A percentile compares a stretch with the other conserved stretches of the same genome.
These are phyloP conservation scores for Erucastrum elatum DNA, from an alignment of 345 rosid genomes.

Conservation along the genomic window DNA sequence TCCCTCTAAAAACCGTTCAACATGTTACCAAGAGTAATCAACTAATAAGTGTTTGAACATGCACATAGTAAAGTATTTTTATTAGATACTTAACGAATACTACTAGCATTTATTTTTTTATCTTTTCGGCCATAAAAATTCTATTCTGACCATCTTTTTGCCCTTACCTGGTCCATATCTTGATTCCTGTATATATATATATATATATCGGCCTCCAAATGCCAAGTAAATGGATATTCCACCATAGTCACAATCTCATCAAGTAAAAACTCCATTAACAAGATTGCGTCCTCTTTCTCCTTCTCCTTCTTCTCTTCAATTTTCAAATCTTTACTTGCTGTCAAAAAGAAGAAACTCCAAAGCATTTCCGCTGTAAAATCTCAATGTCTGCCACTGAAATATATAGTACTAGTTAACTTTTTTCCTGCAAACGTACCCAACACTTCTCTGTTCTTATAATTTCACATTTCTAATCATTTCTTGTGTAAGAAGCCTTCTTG, in stretches of 20 bases:
- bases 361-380: constrained; percentile 39
- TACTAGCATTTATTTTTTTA: constrained; percentile 20
- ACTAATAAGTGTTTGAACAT: neutral
- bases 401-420: constrained; percentile 9
- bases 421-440: constrained; percentile 31
- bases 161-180: constrained; percentile 52
- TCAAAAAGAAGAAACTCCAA: constrained; percentile 19
- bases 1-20: neutral
- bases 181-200: constrained; percentile 39
- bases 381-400: constrained; percentile 71
- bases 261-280: constrained; percentile 46
- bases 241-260: constrained; percentile 51
- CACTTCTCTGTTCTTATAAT: constrained; percentile 28
- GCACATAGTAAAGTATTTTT: constrained; percentile 19
- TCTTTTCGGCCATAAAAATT: constrained; percentile 33
- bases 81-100: constrained; percentile 32
- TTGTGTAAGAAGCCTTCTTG: neutral
- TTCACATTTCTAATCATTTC: constrained; percentile 36
- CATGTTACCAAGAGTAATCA: constrained; percentile 11
- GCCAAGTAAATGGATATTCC: constrained; percentile 67
- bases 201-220: constrained; percentile 43
- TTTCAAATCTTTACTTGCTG: constrained; percentile 34
- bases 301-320: constrained; percentile 30
- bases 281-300: constrained; percentile 35
- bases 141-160: constrained; percentile 34